phyloP scores from a whole-genome alignment of 257 asterid species.

The Lithospermum erythrorhizon region DNA sequence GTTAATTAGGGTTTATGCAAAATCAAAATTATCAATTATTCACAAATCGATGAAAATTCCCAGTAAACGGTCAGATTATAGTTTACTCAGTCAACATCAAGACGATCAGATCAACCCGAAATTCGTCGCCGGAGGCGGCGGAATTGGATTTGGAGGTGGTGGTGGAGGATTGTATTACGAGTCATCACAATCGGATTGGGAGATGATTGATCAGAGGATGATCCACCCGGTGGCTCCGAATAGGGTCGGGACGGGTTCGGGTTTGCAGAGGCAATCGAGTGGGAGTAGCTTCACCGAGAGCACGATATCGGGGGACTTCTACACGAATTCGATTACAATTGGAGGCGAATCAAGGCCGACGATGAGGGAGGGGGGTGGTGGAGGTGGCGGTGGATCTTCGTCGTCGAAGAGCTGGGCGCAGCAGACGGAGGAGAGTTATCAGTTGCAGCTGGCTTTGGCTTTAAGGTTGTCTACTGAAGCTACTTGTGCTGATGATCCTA shows the following conservation, averaged over 20 bases:
- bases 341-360: constrained; percentile 40
- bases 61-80: constrained; percentile 63
- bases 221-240: constrained; percentile 21
- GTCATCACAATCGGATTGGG: constrained; percentile 39
- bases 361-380: constrained; percentile 27
- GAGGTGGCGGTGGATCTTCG: constrained; percentile 47
- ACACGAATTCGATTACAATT: constrained; percentile 50
- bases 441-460: constrained; percentile 84
- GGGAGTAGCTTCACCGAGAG: constrained; percentile 92
- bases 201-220: constrained; percentile 50
- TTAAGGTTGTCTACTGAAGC: constrained; percentile 86
- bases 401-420: constrained; percentile 89
- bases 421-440: constrained; percentile 98
- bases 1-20: no score
- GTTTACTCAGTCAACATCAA: constrained; percentile 55
- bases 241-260: constrained; percentile 30
- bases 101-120: constrained; percentile 43
- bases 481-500: constrained; percentile 68
- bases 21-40: neutral
- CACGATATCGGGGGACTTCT: constrained; percentile 81
- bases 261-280: constrained; percentile 72
- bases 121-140: constrained; percentile 7
- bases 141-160: no score
- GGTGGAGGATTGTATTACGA: no score
- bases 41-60: constrained; percentile 60